Evolutionary conservation across 768 basidiomycete species (phyloP), one percentile per base, ranked within the genome.

Genomic region (Trametes coccinea): DNA sequence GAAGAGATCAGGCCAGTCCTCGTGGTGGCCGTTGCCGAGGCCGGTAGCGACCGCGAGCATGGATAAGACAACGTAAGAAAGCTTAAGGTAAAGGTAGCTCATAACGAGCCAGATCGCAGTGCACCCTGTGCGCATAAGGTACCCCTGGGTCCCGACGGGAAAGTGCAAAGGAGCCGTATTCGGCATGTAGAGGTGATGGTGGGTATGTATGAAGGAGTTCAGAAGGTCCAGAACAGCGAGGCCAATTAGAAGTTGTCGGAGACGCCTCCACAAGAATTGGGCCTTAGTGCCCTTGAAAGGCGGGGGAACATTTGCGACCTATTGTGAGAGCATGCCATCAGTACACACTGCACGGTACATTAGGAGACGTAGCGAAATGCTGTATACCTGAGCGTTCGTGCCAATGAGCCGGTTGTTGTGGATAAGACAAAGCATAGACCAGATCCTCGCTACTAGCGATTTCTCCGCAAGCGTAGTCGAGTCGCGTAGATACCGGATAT

Each of bases 1-100:
- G 56, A 76, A 80, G 8, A 78, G 22, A 22, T 69, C 70, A 1
- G 78, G 77, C 79, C 80, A 82, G 33, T 74, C 72, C 22, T 67
- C 61, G 0, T 77, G 76, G n/a, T 73, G 48, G n/a, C 71, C 71
- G 4, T 73, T 50, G n/a, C 71, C 71, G 4, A 61, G 39, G 3
- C 51, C 60, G 2, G 66, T 37, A 6, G 56, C 64, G 10, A 71
- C 70, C 11, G 17, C 27, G 6, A 29, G 14, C 2, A 56, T n/a
- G 9, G 59, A 44, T 3, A 60, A 11, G 1, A 43, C 8, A 31
- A 43, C 9, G 39, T 66, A 46, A 0, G 33, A 22, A 29, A 59
- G 16, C 30, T 43, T 45, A 2, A 66, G 2, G 0, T 30, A 13
- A 3, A 34, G 29, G 33, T 59, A 66, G 8, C 17, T 31, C 22